Evolutionary conservation across 495 filamentous ascomycete species (phyloP), one percentile per base, ranked within the genome.

Genomic region (Lentithecium fluviatile): DNA sequence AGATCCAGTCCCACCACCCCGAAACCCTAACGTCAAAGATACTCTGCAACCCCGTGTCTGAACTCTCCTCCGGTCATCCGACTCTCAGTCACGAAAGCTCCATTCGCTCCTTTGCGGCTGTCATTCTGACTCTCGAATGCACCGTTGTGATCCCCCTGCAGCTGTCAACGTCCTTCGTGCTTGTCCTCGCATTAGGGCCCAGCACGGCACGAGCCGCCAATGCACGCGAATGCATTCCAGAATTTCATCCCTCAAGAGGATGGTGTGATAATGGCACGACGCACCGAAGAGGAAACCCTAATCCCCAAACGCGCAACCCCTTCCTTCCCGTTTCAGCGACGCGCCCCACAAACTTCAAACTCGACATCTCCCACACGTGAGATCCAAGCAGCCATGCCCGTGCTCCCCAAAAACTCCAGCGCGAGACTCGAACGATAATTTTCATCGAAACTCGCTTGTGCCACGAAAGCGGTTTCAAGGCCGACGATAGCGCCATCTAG

Each of bases 381-480:
- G 40, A 54, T 47, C 34, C 36, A 20, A 45, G 8, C 24, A 15
- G 29, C 58, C 29, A 32, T 32, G 29, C 10, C 29, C 29, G 10
- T 32, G 29, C 29, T 32, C 11, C n/a, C 13, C 32, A 60, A 24
- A 45, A 52, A 25, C 21, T 45, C 25, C 49, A 38, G 58, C 42
- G 53, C 58, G 40, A 54, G 24, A 21, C 47, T 60, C 21, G 42
- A 19, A 23, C 26, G 58, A 60, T 59, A 21, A 17, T 51, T 23
- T 20, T 17, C 45, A 32, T 60, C 49, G 38, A 52, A 40, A 47
- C 25, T 20, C 50, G 7, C 7, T 37, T 47, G 25, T 54, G 58
- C 58, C 38, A 25, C 58, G 37, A 19, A 37, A 19, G 36, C 21
- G 40, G 58, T 60, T 60, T 60, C 56, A 49, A 54, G 45, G 15